Evolutionary conservation across 768 basidiomycete genomes (phyloP).

Genomic region (Saitozyma podzolica): DNA sequence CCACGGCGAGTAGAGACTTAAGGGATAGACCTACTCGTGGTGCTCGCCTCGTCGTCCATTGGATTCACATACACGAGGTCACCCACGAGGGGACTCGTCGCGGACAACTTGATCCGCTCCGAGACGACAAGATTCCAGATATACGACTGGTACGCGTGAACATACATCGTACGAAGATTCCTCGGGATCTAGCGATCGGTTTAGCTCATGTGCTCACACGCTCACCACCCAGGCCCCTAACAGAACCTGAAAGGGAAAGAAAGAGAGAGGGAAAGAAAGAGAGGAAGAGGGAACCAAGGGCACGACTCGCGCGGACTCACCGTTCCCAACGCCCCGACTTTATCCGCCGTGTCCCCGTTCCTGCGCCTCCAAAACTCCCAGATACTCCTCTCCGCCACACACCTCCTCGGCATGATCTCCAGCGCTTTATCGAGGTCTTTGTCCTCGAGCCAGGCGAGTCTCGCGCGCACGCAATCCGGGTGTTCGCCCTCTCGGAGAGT

Average conservation of each 20-base stretch:
- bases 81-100: slow-evolving; percentile 71
- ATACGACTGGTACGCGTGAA: slow-evolving; percentile 97
- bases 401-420: slow-evolving; percentile 80
- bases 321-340: slow-evolving; percentile 79
- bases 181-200: slow-evolving; percentile 72
- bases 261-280: background rate
- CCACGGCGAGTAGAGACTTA: background rate
- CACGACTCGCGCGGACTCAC: slow-evolving; percentile 53
- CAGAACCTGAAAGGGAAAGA: too few species aligned
- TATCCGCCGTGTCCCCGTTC: slow-evolving; percentile 68
- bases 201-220: background rate
- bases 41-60: slow-evolving; percentile 39
- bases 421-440: slow-evolving; percentile 77
- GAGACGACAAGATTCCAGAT: slow-evolving; percentile 98
- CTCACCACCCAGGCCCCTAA: too few species aligned
- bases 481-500: slow-evolving; percentile 84
- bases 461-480: slow-evolving; percentile 79
- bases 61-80: slow-evolving; percentile 78
- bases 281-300: too few species aligned
- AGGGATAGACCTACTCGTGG: background rate
- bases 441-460: slow-evolving; percentile 86
- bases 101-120: slow-evolving; percentile 76
- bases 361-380: slow-evolving; percentile 81
- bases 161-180: slow-evolving; percentile 93
- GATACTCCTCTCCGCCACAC: slow-evolving; percentile 89